phyloP scores from a whole-genome alignment of 768 basidiomycete genomes.

The Nidularia pulvinata region DNA sequence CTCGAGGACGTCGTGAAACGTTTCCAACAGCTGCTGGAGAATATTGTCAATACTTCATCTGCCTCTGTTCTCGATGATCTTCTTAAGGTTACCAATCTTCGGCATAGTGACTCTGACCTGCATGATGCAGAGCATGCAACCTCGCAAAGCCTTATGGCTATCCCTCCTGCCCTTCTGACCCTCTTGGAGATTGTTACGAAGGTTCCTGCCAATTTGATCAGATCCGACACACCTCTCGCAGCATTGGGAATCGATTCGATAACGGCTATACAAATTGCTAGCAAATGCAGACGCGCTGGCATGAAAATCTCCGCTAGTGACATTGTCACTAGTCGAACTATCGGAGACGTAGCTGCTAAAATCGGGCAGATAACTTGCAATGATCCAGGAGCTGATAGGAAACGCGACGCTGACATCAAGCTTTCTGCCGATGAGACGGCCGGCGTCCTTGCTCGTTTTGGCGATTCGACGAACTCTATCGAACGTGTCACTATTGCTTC shows the following conservation, averaged over 20 bases:
- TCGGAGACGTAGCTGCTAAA: constrained; percentile 24
- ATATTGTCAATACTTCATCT: constrained; percentile 12
- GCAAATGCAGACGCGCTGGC: constrained; percentile 34
- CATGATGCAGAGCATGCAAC: background rate
- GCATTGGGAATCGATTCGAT: constrained; percentile 50
- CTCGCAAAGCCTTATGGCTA: background rate
- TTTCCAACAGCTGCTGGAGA: constrained; percentile 10
- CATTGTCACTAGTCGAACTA: constrained; percentile 35
- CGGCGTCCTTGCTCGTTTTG: constrained; percentile 14
- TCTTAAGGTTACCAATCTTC: background rate
- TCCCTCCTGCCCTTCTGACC: constrained; percentile 4
- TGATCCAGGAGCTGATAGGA: background rate
- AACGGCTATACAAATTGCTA: constrained; percentile 41
- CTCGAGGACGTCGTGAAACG: constrained; percentile 15
- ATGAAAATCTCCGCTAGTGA: constrained; percentile 31
- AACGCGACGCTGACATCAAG: background rate
- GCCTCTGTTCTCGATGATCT: constrained; percentile 3
- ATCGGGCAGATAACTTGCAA: background rate
- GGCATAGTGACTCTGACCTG: background rate
- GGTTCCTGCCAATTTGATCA: constrained; percentile 22
- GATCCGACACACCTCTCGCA: constrained; percentile 28
- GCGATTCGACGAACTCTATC: constrained; percentile 7
- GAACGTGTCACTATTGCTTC: constrained; percentile 20
- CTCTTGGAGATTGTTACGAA: constrained; percentile 19
- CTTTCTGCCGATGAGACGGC: constrained; percentile 12